Percentiles rank a stretch among this genome's conserved stretches.
Evolutionary conservation across 495 filamentous ascomycete genomes (phyloP).

Genomic region (Podospora pseudoanserina): DNA sequence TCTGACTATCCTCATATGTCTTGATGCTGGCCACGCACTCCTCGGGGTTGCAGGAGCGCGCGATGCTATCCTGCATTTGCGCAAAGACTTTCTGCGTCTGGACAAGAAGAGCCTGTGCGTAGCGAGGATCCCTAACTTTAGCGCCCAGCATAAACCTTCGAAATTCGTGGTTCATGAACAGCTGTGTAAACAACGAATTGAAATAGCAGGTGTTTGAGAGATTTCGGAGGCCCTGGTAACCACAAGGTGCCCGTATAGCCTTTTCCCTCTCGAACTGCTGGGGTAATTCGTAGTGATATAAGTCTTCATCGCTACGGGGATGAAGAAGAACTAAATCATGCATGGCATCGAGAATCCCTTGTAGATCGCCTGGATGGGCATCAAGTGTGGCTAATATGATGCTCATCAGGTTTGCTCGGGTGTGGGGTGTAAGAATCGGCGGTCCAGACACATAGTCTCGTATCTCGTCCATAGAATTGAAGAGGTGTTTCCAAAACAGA

Average conservation of each 20-base stretch:
- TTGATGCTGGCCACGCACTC: constrained; percentile 70
- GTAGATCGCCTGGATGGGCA: constrained; percentile 48
- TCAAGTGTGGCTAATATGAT: constrained; percentile 59
- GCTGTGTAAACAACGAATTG: constrained; percentile 90
- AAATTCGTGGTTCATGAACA: constrained; percentile 94
- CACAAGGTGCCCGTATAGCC: constrained; percentile 67
- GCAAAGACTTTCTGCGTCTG: constrained; percentile 80
- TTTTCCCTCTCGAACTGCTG: constrained; percentile 62
- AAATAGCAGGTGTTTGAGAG: constrained; percentile 96
- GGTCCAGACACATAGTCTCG: constrained; percentile 25
- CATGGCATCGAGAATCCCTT: constrained; percentile 50
- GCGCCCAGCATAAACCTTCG: constrained; percentile 74
- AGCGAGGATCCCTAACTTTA: constrained; percentile 48
- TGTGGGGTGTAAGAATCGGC: constrained; percentile 50
- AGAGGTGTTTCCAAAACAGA: constrained; percentile 67
- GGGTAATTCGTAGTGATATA: constrained; percentile 53
- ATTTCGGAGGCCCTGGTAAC: constrained; percentile 82
- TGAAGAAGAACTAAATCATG: constrained; percentile 44
- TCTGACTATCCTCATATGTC: constrained; percentile 78
- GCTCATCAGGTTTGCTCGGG: constrained; percentile 61
- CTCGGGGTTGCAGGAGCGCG: constrained; percentile 67
- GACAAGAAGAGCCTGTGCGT: constrained; percentile 63
- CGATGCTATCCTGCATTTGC: constrained; percentile 76
- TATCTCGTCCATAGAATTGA: constrained; percentile 54
- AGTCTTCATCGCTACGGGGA: constrained; percentile 32